phyloP scores from a whole-genome alignment of 176 grass and related monocot genomes.

The Oryza officinalis region DNA sequence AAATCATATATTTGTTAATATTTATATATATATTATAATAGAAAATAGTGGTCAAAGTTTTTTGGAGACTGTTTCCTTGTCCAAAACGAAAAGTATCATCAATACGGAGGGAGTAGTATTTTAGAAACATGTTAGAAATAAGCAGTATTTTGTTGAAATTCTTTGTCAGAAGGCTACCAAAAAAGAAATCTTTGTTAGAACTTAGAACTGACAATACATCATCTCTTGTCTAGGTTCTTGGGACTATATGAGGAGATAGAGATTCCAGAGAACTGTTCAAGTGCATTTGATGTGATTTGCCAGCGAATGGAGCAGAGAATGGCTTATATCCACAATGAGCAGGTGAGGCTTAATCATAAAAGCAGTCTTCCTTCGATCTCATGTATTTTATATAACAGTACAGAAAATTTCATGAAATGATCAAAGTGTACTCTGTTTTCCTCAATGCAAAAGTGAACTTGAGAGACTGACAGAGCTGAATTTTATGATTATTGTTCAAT shows the following conservation, averaged over 20 bases:
- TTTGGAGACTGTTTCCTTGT: no score
- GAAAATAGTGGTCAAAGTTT: no score
- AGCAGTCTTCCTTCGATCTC: neutral
- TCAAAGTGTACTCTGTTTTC: neutral
- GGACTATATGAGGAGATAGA: slow-evolving; percentile 59
- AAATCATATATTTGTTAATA: no score
- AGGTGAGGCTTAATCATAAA: slow-evolving; percentile 44
- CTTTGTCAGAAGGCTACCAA: neutral
- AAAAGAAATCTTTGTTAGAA: slow-evolving; percentile 16
- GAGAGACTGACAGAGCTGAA: neutral
- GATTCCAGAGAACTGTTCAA: slow-evolving; percentile 73
- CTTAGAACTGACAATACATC: slow-evolving; percentile 30
- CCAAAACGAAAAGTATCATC: no score
- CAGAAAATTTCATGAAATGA: neutral
- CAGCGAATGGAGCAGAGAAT: slow-evolving; percentile 78
- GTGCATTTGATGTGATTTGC: slow-evolving; percentile 74
- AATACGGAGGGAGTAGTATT: neutral
- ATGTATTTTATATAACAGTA: slow-evolving; percentile 8
- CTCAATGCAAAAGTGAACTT: neutral
- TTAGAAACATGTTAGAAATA: neutral
- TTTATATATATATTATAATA: no score
- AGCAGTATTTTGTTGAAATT: slow-evolving; percentile 9
- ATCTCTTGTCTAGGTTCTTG: slow-evolving; percentile 65
- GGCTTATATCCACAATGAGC: slow-evolving; percentile 67
- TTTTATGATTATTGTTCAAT: no score